Evolutionary conservation across 2,329 filamentous ascomycete species (phyloP).

Genomic region (Fusarium torreyae): DNA sequence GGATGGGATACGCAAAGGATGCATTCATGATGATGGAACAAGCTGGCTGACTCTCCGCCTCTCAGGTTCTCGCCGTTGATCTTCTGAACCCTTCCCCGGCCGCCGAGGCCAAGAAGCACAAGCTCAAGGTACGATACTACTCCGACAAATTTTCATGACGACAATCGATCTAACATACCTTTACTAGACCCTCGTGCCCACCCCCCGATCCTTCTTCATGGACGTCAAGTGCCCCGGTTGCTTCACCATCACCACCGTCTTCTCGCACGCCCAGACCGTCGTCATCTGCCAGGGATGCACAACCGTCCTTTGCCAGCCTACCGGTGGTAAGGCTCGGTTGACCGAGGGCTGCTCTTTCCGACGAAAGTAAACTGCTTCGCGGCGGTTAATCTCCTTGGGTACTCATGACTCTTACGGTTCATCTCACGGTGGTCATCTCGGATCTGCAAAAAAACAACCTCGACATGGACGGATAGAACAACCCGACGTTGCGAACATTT

Average conservation of each 20-base stretch:
- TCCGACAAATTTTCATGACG: conserved; percentile 31
- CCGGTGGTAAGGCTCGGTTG: conserved; percentile 98
- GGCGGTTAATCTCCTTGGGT: conserved; percentile 64
- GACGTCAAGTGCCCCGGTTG: conserved; percentile 99
- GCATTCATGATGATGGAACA: conserved; percentile 40
- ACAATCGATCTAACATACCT: conserved; percentile 45
- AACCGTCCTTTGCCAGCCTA: conserved; percentile 99
- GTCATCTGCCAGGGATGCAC: conserved; percentile 99
- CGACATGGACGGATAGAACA: conserved; percentile 67
- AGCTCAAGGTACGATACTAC: conserved; percentile 88
- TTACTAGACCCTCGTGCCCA: conserved; percentile 88
- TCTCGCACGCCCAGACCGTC: conserved; percentile 99
- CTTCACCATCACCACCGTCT: conserved; percentile 99
- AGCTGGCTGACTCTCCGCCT: conserved; percentile 63
- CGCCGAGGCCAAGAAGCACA: conserved; percentile 99
- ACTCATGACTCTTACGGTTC: conserved; percentile 66
- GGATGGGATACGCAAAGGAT: conserved; percentile 31
- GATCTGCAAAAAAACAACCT: conserved; percentile 69
- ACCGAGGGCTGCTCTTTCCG: conserved; percentile 99
- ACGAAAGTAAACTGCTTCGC: conserved; percentile 88
- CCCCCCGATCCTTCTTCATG: conserved; percentile 99
- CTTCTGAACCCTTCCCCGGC: conserved; percentile 98
- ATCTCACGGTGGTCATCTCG: conserved; percentile 69
- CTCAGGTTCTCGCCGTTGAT: conserved; percentile 99
- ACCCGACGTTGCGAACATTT: conserved; percentile 61